A percentile compares a stretch with the other conserved stretches of the same genome.
Conservation (phyloP, 2,329 filamentous ascomycete genomes). For the Aspergillus niger region DNA sequence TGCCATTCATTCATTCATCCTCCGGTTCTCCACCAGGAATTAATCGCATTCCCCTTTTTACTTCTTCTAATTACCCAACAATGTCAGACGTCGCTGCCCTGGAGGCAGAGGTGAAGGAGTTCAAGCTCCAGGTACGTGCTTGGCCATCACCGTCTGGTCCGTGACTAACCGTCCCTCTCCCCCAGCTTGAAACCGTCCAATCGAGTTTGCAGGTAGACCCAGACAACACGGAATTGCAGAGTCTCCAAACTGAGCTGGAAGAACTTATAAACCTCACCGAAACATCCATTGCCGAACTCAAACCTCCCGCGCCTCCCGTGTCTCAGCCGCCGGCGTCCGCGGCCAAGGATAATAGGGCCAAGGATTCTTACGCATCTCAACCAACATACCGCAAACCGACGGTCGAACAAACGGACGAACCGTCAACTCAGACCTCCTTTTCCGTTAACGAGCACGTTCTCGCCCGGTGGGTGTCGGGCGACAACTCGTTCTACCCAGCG, state of each 20-base stretch:
- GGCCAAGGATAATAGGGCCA: conserved; percentile 74
- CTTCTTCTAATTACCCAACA: conserved; percentile 10
- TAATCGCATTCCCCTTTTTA: not conserved
- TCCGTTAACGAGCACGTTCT: conserved; percentile 86
- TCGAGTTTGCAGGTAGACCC: conserved; percentile 77
- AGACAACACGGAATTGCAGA: conserved; percentile 74
- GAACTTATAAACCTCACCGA: conserved; percentile 77
- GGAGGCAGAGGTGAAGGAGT: conserved; percentile 59
- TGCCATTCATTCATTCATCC: not conserved
- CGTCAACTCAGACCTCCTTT: conserved; percentile 64
- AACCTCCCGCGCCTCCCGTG: conserved; percentile 57
- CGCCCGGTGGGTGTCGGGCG: conserved; percentile 87
- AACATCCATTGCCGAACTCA: conserved; percentile 78
- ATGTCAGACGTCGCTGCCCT: conserved; percentile 49
- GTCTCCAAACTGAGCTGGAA: conserved; percentile 78
- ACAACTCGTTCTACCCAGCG: conserved; percentile 87
- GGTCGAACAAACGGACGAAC: conserved; percentile 41
- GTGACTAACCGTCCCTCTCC: conserved; percentile 15
- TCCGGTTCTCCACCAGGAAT: not conserved
- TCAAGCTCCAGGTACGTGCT: conserved; percentile 44
- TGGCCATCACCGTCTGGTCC: not conserved
- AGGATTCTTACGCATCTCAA: conserved; percentile 77
- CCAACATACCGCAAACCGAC: conserved; percentile 56
- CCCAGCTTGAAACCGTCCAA: conserved; percentile 76
- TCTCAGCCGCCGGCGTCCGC: conserved; percentile 53